phyloP scores from a whole-genome alignment of 371 early-diverging fungal species.

The Mucor piriformis region DNA sequence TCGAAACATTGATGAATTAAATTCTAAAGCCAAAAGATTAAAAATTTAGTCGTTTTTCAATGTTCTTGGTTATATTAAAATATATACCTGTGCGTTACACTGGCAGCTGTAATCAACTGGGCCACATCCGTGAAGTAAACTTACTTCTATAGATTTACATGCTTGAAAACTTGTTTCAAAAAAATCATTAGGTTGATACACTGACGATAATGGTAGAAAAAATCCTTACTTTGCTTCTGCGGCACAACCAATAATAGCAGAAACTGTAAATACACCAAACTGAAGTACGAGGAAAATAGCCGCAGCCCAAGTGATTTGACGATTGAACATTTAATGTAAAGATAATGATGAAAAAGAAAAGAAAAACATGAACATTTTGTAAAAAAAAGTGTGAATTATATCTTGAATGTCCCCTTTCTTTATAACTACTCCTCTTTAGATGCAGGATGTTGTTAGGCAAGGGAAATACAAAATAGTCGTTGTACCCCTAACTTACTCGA shows the following conservation, averaged over 20 bases:
- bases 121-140: constrained; percentile 19
- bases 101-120: constrained; percentile 34
- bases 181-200: neutral
- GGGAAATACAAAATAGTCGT: neutral
- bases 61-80: neutral
- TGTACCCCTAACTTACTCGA: neutral
- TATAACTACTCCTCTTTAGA: neutral
- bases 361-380: neutral
- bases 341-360: neutral
- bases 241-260: constrained; percentile 26
- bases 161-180: constrained; percentile 28
- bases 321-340: neutral
- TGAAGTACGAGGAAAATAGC: constrained; percentile 10
- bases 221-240: constrained; percentile 39
- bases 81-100: constrained; percentile 32
- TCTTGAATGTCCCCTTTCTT: neutral
- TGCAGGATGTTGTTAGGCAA: neutral
- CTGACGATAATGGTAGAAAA: neutral
- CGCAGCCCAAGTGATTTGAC: constrained; percentile 1
- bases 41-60: neutral
- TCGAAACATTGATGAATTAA: constrained; percentile 36
- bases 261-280: constrained; percentile 12
- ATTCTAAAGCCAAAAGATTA: constrained; percentile 9
- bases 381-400: neutral
- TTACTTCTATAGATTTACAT: constrained; percentile 30